These are phyloP conservation scores for Francoa sonchifolia DNA, from an alignment of 441 rosid genomes.

Conservation along the genomic window DNA sequence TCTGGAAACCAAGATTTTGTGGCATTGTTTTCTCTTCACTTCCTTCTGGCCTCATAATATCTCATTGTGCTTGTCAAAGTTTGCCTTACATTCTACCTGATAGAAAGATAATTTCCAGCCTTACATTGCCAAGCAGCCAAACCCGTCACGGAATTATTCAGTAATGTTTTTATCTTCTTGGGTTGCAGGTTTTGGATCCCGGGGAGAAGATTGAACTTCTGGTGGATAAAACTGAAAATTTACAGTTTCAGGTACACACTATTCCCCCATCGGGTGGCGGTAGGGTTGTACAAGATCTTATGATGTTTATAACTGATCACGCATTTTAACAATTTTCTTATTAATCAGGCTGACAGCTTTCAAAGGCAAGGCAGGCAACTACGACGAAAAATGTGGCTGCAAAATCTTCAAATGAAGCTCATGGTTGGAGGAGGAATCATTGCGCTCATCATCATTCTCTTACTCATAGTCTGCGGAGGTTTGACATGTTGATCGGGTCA, in stretches of 20 bases:
- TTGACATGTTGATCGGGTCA: slow-evolving; percentile 48
- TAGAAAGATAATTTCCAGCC: neutral
- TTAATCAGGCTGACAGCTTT: slow-evolving; percentile 73
- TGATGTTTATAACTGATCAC: neutral
- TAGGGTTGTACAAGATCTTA: neutral
- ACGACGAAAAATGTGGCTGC: slow-evolving; percentile 93
- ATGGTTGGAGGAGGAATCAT: slow-evolving; percentile 62
- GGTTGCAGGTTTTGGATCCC: slow-evolving; percentile 75
- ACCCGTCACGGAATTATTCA: no score
- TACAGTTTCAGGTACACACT: slow-evolving; percentile 61
- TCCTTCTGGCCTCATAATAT: no score
- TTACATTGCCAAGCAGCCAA: neutral
- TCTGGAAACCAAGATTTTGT: no score
- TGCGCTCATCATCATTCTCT: slow-evolving; percentile 40
- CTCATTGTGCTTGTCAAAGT: no score
- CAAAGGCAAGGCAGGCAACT: slow-evolving; percentile 93
- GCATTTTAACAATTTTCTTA: neutral
- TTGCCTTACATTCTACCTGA: neutral
- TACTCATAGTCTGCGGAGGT: slow-evolving; percentile 67
- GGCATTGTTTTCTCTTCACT: no score
- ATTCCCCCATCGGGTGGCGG: no score
- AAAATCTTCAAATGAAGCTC: slow-evolving; percentile 75
- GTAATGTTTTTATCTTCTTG: neutral
- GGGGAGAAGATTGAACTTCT: slow-evolving; percentile 92
- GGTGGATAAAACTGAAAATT: slow-evolving; percentile 84